A percentile compares a stretch with the other conserved stretches of the same genome.
Evolutionary conservation across 768 basidiomycete species (phyloP).

Genomic region (Lentinula sp.): DNA sequence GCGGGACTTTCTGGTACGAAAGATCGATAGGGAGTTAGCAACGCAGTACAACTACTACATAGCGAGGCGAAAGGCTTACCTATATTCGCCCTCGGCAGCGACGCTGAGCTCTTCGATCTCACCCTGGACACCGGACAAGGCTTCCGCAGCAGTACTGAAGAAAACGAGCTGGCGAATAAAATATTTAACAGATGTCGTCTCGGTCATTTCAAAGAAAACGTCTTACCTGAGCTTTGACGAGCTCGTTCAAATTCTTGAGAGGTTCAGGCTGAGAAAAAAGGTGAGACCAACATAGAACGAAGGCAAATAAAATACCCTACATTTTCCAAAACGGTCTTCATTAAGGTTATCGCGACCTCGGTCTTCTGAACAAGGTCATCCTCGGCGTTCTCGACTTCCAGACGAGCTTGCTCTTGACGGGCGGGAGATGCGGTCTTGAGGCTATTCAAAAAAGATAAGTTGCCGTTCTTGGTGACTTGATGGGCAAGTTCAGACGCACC

Average conservation of each 20-base stretch:
- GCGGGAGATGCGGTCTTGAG: conserved; percentile 71
- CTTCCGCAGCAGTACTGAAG: conserved; percentile 73
- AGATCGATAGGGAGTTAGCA: neutral
- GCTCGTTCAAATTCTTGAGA: conserved; percentile 87
- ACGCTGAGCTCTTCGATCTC: conserved; percentile 92
- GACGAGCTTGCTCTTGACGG: conserved; percentile 86
- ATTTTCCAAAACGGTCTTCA: conserved; percentile 98
- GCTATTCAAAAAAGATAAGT: conserved; percentile 31
- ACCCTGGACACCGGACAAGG: conserved; percentile 75
- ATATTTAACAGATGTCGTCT: neutral
- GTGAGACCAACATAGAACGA: neutral
- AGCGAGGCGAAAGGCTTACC: conserved; percentile 34
- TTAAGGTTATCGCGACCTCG: conserved; percentile 91
- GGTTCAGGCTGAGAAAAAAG: conserved; percentile 73
- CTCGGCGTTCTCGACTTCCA: conserved; percentile 90
- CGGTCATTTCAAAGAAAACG: neutral
- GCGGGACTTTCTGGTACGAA: conserved; percentile 67
- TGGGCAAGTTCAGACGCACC: conserved; percentile 37
- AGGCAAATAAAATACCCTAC: conserved; percentile 40
- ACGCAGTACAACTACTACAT: neutral
- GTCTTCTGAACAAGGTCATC: conserved; percentile 98
- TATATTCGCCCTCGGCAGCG: conserved; percentile 93
- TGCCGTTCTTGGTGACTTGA: neutral
- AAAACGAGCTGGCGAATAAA: conserved; percentile 49
- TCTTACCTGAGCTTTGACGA: conserved; percentile 81